Percentiles rank a stretch among this genome's conserved stretches.
These are phyloP conservation scores for Trichoderma aggressivum DNA, from an alignment of 2,329 filamentous ascomycete species.

Conservation along the genomic window DNA sequence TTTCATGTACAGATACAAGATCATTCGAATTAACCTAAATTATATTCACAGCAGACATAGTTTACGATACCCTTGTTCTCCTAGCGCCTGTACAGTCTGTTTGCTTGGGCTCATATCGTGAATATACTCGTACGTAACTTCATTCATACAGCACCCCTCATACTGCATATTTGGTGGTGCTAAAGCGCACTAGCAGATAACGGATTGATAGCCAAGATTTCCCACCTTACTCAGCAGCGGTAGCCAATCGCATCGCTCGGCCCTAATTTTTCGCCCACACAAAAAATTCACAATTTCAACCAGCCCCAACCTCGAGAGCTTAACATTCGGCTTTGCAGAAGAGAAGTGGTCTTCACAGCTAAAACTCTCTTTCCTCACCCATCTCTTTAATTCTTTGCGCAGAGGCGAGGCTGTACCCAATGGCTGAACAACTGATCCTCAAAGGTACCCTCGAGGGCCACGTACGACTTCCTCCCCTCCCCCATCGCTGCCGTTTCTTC, in stretches of 20 bases:
- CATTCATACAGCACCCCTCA: neutral
- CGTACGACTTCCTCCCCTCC: slow-evolving; percentile 51
- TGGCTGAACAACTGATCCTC: slow-evolving; percentile 93
- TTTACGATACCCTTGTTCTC: neutral
- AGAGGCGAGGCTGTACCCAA: slow-evolving; percentile 50
- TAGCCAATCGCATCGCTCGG: slow-evolving; percentile 26
- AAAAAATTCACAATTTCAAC: slow-evolving; percentile 41
- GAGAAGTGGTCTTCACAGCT: slow-evolving; percentile 29
- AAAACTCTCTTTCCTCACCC: slow-evolving; percentile 36
- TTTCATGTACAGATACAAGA: neutral
- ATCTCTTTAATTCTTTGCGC: slow-evolving; percentile 33
- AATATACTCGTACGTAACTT: neutral
- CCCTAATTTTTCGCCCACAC: slow-evolving; percentile 54
- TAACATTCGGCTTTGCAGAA: slow-evolving; percentile 26
- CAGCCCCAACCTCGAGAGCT: slow-evolving; percentile 23
- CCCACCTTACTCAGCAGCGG: neutral
- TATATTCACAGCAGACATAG: neutral
- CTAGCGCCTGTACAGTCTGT: neutral
- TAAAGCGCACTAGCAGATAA: neutral
- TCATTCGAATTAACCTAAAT: neutral
- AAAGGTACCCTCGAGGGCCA: slow-evolving; percentile 98
- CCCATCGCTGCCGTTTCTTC: slow-evolving; percentile 21
- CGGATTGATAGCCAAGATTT: slow-evolving; percentile 4
- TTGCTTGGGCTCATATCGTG: neutral
- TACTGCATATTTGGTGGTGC: neutral